Base-by-base conservation (phyloP, 1,284 basidiomycete species). In the Sporisorium iseilematis-ciliati region DNA sequence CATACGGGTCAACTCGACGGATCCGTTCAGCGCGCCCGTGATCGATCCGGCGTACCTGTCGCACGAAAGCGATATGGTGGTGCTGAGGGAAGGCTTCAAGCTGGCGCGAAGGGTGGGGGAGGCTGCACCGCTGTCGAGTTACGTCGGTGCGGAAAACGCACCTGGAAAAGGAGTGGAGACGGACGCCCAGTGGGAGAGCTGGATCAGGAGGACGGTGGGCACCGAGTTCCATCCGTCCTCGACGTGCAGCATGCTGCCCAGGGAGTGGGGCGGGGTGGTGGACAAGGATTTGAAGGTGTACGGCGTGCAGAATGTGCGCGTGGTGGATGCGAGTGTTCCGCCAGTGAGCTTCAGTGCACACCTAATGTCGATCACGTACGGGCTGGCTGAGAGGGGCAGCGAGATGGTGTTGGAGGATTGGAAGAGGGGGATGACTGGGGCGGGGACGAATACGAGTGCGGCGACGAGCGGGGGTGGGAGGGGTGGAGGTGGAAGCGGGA, bases 41-140 rank as follows among this genome's bases (percentile, higher is more conserved):
- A 91, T 92, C 82, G 89, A 92, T 83, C 90, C 91, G 3, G 86
- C 87, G 57, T 91, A 91, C 86, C 88, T 79, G n/a, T 46, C 60
- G 26, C 58, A 70, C 23, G 42, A 62, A 11, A 66, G 71, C 81
- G 91, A 92, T 84, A 75, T 88, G 54, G 82, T 86, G 29, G 86
- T 91, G 54, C 84, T 91, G 60, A 88, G 90, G 51, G 88, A 89
- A 76, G 90, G 88, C 2, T 85, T 91, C 82, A 89, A 90, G 79
- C 87, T 90, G 53, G 88, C 87, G 2, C 87, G 89, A 21, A 83
- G 75, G 25, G 77, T 90, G 33, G 88, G 87, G 20, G 69, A 58
- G 7, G 35, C 68, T 4, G 7, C 65, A 0, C 77, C 82, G 0
- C 58, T 83, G 4, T 38, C 51, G 10, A 45, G 59, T 21, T 67